Evolutionary conservation across 208 protist genomes (phyloP).

Genomic region (Trypanosoma caninum): DNA sequence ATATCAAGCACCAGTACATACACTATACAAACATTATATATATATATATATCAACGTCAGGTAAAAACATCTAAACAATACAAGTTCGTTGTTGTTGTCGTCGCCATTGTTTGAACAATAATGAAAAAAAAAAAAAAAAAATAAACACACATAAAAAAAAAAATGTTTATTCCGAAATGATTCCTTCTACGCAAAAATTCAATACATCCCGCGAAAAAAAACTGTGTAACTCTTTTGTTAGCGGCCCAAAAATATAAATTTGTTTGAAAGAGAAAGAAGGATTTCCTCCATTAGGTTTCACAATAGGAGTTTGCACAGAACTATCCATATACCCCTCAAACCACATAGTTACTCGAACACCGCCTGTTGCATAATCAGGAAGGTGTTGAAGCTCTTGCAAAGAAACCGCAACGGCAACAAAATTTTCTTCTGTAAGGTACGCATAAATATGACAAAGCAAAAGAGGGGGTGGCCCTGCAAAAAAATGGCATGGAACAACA

Average conservation of each 20-base stretch:
- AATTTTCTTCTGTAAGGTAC: slow-evolving; percentile 24
- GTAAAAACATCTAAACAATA: background rate
- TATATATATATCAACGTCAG: background rate
- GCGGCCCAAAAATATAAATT: slow-evolving; percentile 38
- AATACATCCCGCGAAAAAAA: slow-evolving; percentile 43
- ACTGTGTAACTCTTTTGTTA: slow-evolving; percentile 32
- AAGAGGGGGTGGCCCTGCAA: slow-evolving; percentile 40
- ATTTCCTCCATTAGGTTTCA: slow-evolving; percentile 35
- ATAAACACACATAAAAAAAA: slow-evolving; percentile 1
- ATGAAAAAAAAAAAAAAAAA: slow-evolving; percentile 10
- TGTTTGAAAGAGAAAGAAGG: slow-evolving; percentile 46
- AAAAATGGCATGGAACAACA: slow-evolving; percentile 40
- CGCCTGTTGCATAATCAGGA: slow-evolving; percentile 41
- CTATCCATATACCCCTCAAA: slow-evolving; percentile 39
- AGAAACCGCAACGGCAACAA: slow-evolving; percentile 36
- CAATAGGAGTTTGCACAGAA: slow-evolving; percentile 32
- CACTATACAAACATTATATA: slow-evolving; percentile 11
- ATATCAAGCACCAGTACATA: background rate
- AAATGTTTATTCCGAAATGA: slow-evolving; percentile 10
- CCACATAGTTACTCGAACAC: slow-evolving; percentile 46
- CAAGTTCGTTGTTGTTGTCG: background rate
- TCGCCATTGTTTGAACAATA: background rate
- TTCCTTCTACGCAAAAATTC: slow-evolving; percentile 45
- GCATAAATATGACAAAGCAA: slow-evolving; percentile 38
- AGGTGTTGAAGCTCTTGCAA: slow-evolving; percentile 40